phyloP scores from a whole-genome alignment of 805 yeast genomes.

The Osmozyma mogii region DNA sequence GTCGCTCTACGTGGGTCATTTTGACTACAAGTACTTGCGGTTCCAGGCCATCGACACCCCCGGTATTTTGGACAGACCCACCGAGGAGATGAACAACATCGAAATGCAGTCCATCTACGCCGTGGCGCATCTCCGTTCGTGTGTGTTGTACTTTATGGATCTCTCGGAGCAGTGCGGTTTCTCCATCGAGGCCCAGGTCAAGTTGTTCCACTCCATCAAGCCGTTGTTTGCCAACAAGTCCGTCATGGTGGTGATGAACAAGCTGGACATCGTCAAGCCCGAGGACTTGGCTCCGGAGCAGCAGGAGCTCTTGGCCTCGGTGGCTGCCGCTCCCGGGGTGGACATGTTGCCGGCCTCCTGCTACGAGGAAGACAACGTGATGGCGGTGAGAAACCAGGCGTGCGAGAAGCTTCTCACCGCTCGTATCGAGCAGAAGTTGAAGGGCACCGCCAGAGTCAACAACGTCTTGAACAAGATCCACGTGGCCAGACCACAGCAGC shows the following conservation, averaged over 20 bases:
- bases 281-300: slow-evolving; percentile 77
- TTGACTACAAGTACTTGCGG: slow-evolving; percentile 93
- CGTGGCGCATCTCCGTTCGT: slow-evolving; percentile 94
- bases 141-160: slow-evolving; percentile 97
- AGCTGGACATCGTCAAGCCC: slow-evolving; percentile 80
- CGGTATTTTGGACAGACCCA: slow-evolving; percentile 96
- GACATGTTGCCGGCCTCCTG: slow-evolving; percentile 93
- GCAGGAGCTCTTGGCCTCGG: slow-evolving; percentile 60
- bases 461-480: slow-evolving; percentile 92
- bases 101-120: slow-evolving; percentile 99
- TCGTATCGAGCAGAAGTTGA: slow-evolving; percentile 92
- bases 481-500: slow-evolving; percentile 79
- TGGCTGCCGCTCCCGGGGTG: slow-evolving; percentile 66
- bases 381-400: slow-evolving; percentile 93
- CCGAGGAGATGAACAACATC: slow-evolving; percentile 98
- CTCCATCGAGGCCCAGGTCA: slow-evolving; percentile 94
- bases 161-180: slow-evolving; percentile 98
- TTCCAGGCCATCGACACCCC: slow-evolving; percentile 99
- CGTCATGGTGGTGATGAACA: slow-evolving; percentile 91
- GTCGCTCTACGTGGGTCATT: slow-evolving; percentile 95
- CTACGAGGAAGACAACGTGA: slow-evolving; percentile 86
- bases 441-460: slow-evolving; percentile 82
- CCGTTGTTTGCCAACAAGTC: slow-evolving; percentile 96
- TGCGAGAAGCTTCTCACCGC: slow-evolving; percentile 94
- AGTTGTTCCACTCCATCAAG: slow-evolving; percentile 92